These are phyloP conservation scores for Claviceps purpurea DNA, from an alignment of 2,329 filamentous ascomycete genomes.

Conservation along the genomic window DNA sequence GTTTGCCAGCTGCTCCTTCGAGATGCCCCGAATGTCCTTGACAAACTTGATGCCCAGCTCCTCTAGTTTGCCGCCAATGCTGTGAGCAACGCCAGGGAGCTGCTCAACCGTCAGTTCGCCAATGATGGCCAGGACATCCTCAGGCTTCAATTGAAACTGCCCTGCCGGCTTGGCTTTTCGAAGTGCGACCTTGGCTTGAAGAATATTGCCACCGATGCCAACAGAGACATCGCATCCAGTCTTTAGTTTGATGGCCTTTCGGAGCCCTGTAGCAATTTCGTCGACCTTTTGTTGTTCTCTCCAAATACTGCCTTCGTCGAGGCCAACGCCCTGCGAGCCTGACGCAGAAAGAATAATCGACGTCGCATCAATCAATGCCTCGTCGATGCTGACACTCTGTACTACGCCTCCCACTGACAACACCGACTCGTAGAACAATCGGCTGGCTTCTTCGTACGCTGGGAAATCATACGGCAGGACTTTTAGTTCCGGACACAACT, in stretches of 20 bases:
- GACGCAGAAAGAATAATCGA: slow-evolving; percentile 50
- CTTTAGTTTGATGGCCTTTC: slow-evolving; percentile 54
- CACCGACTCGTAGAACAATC: slow-evolving; percentile 75
- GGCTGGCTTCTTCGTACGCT: slow-evolving; percentile 84
- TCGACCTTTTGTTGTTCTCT: slow-evolving; percentile 70
- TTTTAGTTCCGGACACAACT: slow-evolving; percentile 73
- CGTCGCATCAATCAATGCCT: slow-evolving; percentile 79
- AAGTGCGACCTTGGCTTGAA: slow-evolving; percentile 82
- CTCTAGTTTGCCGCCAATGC: slow-evolving; percentile 75
- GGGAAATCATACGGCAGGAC: slow-evolving; percentile 93
- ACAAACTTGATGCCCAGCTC: slow-evolving; percentile 73
- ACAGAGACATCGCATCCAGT: slow-evolving; percentile 85
- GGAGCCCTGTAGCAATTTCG: slow-evolving; percentile 49
- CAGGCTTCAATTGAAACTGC: slow-evolving; percentile 75
- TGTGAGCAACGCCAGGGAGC: slow-evolving; percentile 85
- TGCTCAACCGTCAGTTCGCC: slow-evolving; percentile 65
- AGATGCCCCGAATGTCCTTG: slow-evolving; percentile 64
- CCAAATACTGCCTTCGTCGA: slow-evolving; percentile 56
- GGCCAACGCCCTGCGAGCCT: slow-evolving; percentile 48
- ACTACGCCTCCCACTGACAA: slow-evolving; percentile 68
- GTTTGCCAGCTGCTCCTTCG: slow-evolving; percentile 61
- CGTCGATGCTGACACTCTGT: slow-evolving; percentile 94
- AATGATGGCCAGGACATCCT: slow-evolving; percentile 64
- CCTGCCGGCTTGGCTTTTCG: slow-evolving; percentile 90
- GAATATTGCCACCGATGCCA: slow-evolving; percentile 80